phyloP scores from a whole-genome alignment of 768 basidiomycete species.

The Cyathus striatus region DNA sequence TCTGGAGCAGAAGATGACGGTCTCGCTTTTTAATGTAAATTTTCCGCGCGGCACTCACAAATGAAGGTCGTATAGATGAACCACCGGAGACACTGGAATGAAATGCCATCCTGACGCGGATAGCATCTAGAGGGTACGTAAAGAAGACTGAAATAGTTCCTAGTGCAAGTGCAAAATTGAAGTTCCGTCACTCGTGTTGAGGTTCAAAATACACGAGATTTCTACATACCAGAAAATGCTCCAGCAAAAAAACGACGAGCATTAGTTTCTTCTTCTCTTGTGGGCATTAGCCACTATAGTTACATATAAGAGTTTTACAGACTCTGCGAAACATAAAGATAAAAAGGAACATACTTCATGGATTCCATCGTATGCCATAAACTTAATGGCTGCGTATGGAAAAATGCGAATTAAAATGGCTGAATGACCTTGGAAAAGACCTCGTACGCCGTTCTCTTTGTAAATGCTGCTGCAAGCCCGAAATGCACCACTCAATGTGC shows the following conservation, averaged over 20 bases:
- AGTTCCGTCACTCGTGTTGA: too few species aligned
- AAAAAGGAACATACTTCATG: constrained; percentile 51
- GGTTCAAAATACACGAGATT: background rate
- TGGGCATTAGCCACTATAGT: constrained; percentile 79
- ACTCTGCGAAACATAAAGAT: too few species aligned
- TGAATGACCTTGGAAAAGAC: constrained; percentile 93
- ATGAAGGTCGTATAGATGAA: constrained; percentile 37
- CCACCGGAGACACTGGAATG: constrained; percentile 42
- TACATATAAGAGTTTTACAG: background rate
- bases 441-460: constrained; percentile 59
- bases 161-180: constrained; percentile 12
- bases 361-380: constrained; percentile 91
- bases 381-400: constrained; percentile 96
- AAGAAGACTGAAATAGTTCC: constrained; percentile 85
- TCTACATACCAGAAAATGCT: constrained; percentile 69
- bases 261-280: constrained; percentile 72
- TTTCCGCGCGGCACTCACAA: constrained; percentile 47
- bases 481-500: constrained; percentile 83
- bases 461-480: constrained; percentile 74
- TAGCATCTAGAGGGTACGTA: constrained; percentile 94
- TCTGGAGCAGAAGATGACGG: constrained; percentile 16
- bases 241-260: constrained; percentile 80
- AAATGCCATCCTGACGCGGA: constrained; percentile 94
- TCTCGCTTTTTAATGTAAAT: constrained; percentile 77
- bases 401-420: constrained; percentile 92